Evolutionary conservation across 2,329 filamentous ascomycete genomes (phyloP).

Genomic region (Drechslera avenae): DNA sequence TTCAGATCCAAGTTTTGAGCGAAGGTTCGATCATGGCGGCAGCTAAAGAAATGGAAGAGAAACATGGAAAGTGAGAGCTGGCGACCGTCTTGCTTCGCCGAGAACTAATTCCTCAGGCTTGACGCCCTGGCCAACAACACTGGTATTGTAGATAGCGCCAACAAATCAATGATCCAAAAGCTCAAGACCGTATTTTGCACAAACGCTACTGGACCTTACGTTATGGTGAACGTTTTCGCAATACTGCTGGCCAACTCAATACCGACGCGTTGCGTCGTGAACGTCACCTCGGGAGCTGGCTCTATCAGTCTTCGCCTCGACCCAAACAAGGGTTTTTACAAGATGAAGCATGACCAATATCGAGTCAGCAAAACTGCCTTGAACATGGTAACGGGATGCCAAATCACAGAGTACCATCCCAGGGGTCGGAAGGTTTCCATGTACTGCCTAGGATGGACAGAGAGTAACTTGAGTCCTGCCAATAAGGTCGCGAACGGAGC

Average conservation of each 20-base stretch:
- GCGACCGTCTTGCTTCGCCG: neutral
- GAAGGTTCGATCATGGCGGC: conserved; percentile 50
- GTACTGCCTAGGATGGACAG: neutral
- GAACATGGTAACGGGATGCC: neutral
- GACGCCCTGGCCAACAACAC: conserved; percentile 50
- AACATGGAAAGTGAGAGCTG: conserved; percentile 28
- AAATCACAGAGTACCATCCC: neutral
- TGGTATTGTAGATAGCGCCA: conserved; percentile 23
- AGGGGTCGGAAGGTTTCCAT: neutral
- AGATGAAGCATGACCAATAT: neutral
- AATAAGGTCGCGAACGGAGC: neutral
- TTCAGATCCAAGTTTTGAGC: conserved; percentile 51
- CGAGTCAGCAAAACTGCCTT: neutral
- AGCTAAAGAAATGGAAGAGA: conserved; percentile 28
- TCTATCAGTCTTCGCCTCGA: neutral
- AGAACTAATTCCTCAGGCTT: conserved; percentile 15
- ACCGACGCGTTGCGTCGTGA: neutral
- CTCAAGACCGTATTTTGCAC: conserved; percentile 33
- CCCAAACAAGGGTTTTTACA: neutral
- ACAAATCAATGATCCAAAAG: conserved; percentile 15
- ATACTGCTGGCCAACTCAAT: conserved; percentile 17
- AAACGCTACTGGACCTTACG: conserved; percentile 25
- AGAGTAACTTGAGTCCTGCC: neutral
- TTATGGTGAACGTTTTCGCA: conserved; percentile 16
- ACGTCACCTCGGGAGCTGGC: neutral